Base-by-base conservation (phyloP, 768 basidiomycete genomes). In the Nevesoporus exiguus region DNA sequence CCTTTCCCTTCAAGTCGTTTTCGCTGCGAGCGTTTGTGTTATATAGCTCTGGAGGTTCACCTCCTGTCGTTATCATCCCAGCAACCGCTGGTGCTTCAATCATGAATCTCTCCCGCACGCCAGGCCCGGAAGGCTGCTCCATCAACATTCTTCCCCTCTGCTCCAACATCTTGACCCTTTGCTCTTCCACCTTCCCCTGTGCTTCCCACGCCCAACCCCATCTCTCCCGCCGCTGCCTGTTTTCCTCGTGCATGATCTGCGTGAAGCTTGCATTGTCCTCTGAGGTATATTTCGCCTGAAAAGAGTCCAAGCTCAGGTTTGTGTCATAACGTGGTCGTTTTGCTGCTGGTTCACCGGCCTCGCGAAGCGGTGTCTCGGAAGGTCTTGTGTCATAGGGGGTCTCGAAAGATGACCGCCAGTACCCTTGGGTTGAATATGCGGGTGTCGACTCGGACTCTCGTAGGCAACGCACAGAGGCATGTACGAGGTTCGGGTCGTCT, bases 181-280 rank as follows among this genome's bases (percentile, higher is more conserved):
- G 84, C 48, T 73, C 76, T 58, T 90, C 87, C 2, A 94, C 93
- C 63, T 82, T 76, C 69, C 73, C 77, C 77, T 98, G 93, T 7
- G 93, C 94, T 39, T 92, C 88, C 85, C 88, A 99, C 2, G 95
- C 97, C 97, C 97, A 99, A 0, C 73, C 82, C 77, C 86, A 93
- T 68, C 76, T 84, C 66, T 91, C 89, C 66, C 84, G 85, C 55
- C 93, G 79, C 61, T 80, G 78, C 69, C 77, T 74, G 66, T 99
- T 98, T 76, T 98, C 96, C 51, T 88, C 84, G 54, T 93, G 84
- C 51, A 99, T 73, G 55, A 98, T 95, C 58, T 91, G 79, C 9
- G 93, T 92, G 68, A 99, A 98, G 55, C 94, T 97, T 6, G 95
- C 85, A 69, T 99, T 99, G 71, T 99, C 97, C 66, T 98, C 94